Evolutionary conservation across 352 stramenopile species (phyloP).

Genomic region (Plasmopara viticola): DNA sequence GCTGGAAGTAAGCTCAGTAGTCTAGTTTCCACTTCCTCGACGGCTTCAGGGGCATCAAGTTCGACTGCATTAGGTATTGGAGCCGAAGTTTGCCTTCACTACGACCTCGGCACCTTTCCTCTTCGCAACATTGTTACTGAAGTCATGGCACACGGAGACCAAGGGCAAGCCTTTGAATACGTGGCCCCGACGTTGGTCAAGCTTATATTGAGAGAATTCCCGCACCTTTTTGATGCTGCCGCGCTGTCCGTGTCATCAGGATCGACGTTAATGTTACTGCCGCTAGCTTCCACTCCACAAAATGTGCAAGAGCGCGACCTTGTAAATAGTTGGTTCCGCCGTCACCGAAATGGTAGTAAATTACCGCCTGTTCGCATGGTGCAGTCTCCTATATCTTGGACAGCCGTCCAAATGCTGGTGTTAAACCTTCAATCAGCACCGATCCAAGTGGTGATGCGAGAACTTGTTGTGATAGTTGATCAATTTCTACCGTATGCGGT

Average conservation of each 20-base stretch:
- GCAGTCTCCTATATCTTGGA: constrained; percentile 23
- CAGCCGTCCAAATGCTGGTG: constrained; percentile 18
- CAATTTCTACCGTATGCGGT: constrained; percentile 31
- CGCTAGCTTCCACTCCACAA: constrained; percentile 16
- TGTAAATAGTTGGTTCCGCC: constrained; percentile 28
- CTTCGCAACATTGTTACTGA: constrained; percentile 42
- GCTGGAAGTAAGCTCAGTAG: constrained; percentile 48
- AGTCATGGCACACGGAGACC: constrained; percentile 24
- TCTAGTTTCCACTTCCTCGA: constrained; percentile 25
- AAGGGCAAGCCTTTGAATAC: constrained; percentile 44
- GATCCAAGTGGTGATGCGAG: constrained; percentile 24
- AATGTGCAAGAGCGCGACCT: constrained; percentile 21
- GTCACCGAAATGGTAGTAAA: constrained; percentile 13
- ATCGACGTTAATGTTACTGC: constrained; percentile 20
- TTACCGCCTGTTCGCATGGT: constrained; percentile 9
- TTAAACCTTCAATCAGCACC: constrained; percentile 30
- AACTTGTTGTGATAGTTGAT: constrained; percentile 27
- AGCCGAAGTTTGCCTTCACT: constrained; percentile 46
- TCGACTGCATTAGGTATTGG: constrained; percentile 23
- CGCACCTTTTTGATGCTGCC: constrained; percentile 30
- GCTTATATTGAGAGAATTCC: constrained; percentile 51
- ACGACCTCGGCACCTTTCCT: constrained; percentile 39
- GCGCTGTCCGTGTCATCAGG: constrained; percentile 12
- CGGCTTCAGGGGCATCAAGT: constrained; percentile 18
- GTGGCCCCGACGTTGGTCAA: constrained; percentile 41